Evolutionary conservation across 257 asterid species (phyloP), one percentile per base, ranked within the genome.

Genomic region (Pogostemon cablin): DNA sequence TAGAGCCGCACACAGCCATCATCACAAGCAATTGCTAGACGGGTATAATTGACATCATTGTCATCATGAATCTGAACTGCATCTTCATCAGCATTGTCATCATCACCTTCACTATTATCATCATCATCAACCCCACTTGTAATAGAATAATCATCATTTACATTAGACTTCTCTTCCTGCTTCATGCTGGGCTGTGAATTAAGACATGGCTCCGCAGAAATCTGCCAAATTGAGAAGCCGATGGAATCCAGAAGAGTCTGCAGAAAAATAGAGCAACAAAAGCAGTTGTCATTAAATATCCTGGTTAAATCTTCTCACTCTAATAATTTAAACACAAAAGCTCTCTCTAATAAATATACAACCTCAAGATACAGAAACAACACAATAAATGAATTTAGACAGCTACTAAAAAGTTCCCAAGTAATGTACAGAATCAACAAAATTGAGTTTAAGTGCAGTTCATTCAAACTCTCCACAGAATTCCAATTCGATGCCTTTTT

Each of bases 1-100:
- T 85, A 92, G 57, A 92, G 82, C 60, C 98, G 85, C 65, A 90
- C 95, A 79, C 98, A 88, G 12, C 98, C 98, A 81, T 92, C 98
- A 79, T 90, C 96, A 64, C 98, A 92, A 34, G 98, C 96, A 71
- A 88, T 44, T 58, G 98, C 98, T 6, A 90, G 73, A 59, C 81
- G 85, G 47, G 87, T 75, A 74, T 46, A 37, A 5, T 79, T 57
- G 9, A 61, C 62, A 58, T 70, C 85, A 59, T 61, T 64, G 9
- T 80, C 85, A 58, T 73, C 92, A 10, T 75, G 81, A 70, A 81
- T 75, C 69, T 76, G 85, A 69, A 72, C 56, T 15, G 77, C 71
- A 60, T 66, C 80, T 20, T 67, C 73, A 17, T 78, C 82, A 9
- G 79, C 78, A 12, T 82, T 81, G 8, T 88, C 93, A 41, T 81